Evolutionary conservation across 176 grass and related monocot species (phyloP), one percentile per base, ranked within the genome.

Genomic region (Thinopyrum elongatum): DNA sequence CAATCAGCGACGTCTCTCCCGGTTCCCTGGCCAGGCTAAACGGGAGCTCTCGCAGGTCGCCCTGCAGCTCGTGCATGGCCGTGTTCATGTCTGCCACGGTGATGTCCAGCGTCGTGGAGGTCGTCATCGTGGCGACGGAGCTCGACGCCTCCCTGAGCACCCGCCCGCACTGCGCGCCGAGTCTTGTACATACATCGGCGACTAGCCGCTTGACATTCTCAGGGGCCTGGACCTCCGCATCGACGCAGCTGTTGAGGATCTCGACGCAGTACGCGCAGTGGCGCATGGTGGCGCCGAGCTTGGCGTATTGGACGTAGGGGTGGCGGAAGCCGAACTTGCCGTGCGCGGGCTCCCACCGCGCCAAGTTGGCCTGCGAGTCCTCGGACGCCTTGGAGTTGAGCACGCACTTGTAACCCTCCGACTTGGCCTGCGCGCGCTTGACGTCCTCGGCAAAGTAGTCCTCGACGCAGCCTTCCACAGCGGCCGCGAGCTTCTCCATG

Each of bases 261-360:
- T 95, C 93, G 13, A 98, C 70, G 83, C 93, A 95, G 86, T 98
- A 98, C 33, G 95, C 95, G 31, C 93, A 95, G 83, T 85, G 85
- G 82, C 95, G 90, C 88, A 95, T 90, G n/a, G 95, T 61, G 30
- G 88, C 67, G 55, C 95, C 95, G 31, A 98, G 58, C 81, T 86
- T 94, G 74, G 80, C 7, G 90, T 98, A 98, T 77, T 95, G 93
- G 8, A 31, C 83, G 86, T 91, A 95, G 22, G 90, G 93, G 82
- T 95, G 90, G 33, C 86, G 80, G 74, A 95, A 95, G 12, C 90
- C 77, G 70, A 95, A 95, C 16, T 22, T 26, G 46, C 93, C 88
- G 65, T 95, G 90, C 16, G 61, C 70, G 19, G 88, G 93, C 38
- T 95, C 93, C 93, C 93, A 95, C 81, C 80, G 76, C 13, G 86